Base-by-base conservation (phyloP, 768 basidiomycete genomes). In the Tubosaeta sp. region DNA sequence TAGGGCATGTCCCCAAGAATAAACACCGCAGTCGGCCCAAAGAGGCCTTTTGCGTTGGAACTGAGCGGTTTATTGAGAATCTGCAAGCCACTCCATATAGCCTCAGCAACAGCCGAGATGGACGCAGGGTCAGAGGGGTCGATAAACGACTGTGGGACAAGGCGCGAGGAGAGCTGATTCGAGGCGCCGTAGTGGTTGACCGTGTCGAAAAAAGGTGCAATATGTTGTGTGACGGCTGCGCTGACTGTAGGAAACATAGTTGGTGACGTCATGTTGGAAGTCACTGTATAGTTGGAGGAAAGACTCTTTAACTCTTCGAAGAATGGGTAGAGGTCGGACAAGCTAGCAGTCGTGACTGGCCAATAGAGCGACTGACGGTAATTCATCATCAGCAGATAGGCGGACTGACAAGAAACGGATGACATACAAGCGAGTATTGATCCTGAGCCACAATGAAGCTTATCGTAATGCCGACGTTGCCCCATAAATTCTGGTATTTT, bases 61-160 rank as follows among this genome's bases (percentile, higher is more conserved):
- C 2, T 7, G 27, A 58, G 46, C 1, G 54, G 55, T 12, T 3
- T 8, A 18, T 60, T 58, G 13, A 56, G 10, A 11, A 55, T 56
- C 36, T 54, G 19, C 4, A 60, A 14, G 21, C 61, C 61, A 2
- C 21, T n/a, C 63, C 61, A 66, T 21, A 60, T 52, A 2, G 59
- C 59, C 25, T 46, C 40, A 0, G 59, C 21, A 19, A 59, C 54
- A 11, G 46, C 40, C 16, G 21, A 22, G 25, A 63, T 57, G 0
- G 57, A 62, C 6, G 32, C 6, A 2, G 44, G 18, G 1, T 49
- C 19, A 3, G 56, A 50, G 1, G 63, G 63, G 18, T 52, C 45
- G 3, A 64, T 39, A 29, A 30, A 49, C 1, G 61, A 46, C 34
- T 49, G 35, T 5, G 60, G 61, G 8, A 64, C 31, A 19, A 64